Base-by-base conservation (phyloP, 257 asterid species). In the Dorcoceras hygrometricum region DNA sequence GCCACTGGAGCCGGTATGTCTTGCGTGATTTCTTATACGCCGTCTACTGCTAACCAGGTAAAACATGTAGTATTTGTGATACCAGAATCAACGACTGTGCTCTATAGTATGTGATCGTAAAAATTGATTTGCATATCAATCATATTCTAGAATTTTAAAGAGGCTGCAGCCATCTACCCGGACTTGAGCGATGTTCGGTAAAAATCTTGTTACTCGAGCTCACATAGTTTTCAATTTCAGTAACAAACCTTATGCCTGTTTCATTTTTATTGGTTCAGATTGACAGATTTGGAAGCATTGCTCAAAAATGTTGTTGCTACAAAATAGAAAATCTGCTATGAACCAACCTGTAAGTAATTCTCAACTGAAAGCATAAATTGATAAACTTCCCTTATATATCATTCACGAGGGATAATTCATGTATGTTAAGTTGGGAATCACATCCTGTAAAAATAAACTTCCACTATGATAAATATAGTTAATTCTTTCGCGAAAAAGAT, bases 1-100 rank as follows among this genome's bases (percentile, higher is more conserved):
- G 99, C 99, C 68, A 85, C 81, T 8, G 82, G 90, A 46, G 99
- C 97, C 23, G 95, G 97, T 71, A 90, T 94, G 99, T 73, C 95
- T 1, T 94, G 99, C 72, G 87, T 90, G 68, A 88, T 94, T 53
- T 85, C 97, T 39, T 90, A 86, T 70, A 90, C 97, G 16, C 67
- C 89, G 60, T 94, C 99, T 23, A 94, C 99, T 1, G 92, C 96
- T 59, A 69, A 75, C 77, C 99, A 93, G 95, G 98, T 88, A 68
- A 68, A 43, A 59, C 58, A 25, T 46, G 28, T n/a, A 36, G 69
- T 23, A 1, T 34, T 10, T 39, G n/a, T 2, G 9, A 34, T 3
- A 3, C 2, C 43, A 34, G 3, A 34, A 34, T 11, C 11, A 39
- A 11, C 2, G 12, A 39, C n/a, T 39, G 43, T 34, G 12, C 43